A percentile compares a stretch with the other conserved stretches of the same genome.
phyloP scores from a whole-genome alignment of 2,329 filamentous ascomycete species.

The Penicillium crustosum region DNA sequence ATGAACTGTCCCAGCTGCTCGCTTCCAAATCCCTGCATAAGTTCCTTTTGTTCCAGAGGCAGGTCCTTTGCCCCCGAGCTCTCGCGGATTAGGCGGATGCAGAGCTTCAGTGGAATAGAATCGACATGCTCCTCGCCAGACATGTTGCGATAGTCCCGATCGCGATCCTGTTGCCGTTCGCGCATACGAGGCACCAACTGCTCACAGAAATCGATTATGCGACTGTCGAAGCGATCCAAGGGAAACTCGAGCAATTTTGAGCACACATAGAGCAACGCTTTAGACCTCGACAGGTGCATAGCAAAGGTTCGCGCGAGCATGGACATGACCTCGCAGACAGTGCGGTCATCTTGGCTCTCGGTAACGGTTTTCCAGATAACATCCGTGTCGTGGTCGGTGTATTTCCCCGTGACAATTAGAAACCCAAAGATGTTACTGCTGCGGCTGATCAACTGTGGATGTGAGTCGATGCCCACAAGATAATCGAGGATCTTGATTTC shows the following conservation, averaged over 20 bases:
- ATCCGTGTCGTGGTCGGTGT: slow-evolving; percentile 70
- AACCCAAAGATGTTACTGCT: slow-evolving; percentile 85
- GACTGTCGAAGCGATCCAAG: slow-evolving; percentile 60
- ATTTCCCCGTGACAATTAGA: slow-evolving; percentile 74
- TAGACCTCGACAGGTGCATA: slow-evolving; percentile 43
- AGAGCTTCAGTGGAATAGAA: slow-evolving; percentile 53
- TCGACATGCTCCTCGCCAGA: slow-evolving; percentile 34
- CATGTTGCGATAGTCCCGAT: slow-evolving; percentile 27
- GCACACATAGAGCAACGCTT: slow-evolving; percentile 64
- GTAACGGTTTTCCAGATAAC: slow-evolving; percentile 80
- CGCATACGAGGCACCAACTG: slow-evolving; percentile 54
- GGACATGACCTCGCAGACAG: slow-evolving; percentile 74
- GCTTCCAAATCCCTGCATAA: slow-evolving; percentile 64
- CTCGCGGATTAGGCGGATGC: slow-evolving; percentile 69
- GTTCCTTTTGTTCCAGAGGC: slow-evolving; percentile 57
- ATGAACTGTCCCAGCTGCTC: slow-evolving; percentile 63
- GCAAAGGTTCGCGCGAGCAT: slow-evolving; percentile 58
- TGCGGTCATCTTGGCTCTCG: slow-evolving; percentile 77
- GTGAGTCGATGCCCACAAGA: slow-evolving; percentile 84
- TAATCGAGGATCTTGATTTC: slow-evolving; percentile 76
- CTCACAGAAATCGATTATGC: slow-evolving; percentile 63
- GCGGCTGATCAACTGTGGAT: slow-evolving; percentile 81
- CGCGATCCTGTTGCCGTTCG: slow-evolving; percentile 43
- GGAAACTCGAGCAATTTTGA: slow-evolving; percentile 67
- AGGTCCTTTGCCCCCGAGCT: slow-evolving; percentile 59